Conservation (phyloP, 805 yeast species). For the Saccharomycopsis sp. region DNA sequence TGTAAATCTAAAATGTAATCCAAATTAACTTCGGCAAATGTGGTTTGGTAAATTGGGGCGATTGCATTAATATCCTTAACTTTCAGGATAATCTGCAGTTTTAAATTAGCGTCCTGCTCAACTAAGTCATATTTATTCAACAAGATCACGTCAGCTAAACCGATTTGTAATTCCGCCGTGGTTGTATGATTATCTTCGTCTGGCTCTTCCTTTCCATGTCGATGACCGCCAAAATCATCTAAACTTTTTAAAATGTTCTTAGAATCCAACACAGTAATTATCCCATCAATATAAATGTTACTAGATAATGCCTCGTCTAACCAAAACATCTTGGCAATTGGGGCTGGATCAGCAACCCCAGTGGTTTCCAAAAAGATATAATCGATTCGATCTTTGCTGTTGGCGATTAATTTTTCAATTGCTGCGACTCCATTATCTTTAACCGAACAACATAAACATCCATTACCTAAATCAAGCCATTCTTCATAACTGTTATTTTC, state of each 20-base stretch:
- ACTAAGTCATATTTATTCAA: slow-evolving; percentile 71
- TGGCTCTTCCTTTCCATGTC: slow-evolving; percentile 43
- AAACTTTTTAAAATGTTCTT: slow-evolving; percentile 59
- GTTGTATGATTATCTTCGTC: slow-evolving; percentile 40
- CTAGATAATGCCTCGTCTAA: slow-evolving; percentile 82
- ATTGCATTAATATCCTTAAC: slow-evolving; percentile 54
- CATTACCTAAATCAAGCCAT: slow-evolving; percentile 95
- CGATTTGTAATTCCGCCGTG: slow-evolving; percentile 85
- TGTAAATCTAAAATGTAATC: slow-evolving; percentile 65
- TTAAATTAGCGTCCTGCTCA: slow-evolving; percentile 24
- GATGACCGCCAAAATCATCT: slow-evolving; percentile 66
- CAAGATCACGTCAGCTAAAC: slow-evolving; percentile 77
- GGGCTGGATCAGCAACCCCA: slow-evolving; percentile 97
- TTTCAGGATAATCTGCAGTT: slow-evolving; percentile 31
- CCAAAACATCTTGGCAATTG: slow-evolving; percentile 97
- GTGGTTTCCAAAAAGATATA: slow-evolving; percentile 91
- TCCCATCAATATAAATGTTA: slow-evolving; percentile 84
- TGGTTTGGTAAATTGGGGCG: slow-evolving; percentile 61
- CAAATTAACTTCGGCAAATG: slow-evolving; percentile 69
- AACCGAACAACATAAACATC: slow-evolving; percentile 94
- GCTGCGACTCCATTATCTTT: slow-evolving; percentile 94
- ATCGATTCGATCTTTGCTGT: slow-evolving; percentile 69
- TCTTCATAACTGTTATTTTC: slow-evolving; percentile 61
- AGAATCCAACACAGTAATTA: slow-evolving; percentile 78
- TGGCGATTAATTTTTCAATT: slow-evolving; percentile 75